These are phyloP conservation scores for Talaromyces sp. DNA, from an alignment of 2,329 filamentous ascomycete species.

Conservation along the genomic window DNA sequence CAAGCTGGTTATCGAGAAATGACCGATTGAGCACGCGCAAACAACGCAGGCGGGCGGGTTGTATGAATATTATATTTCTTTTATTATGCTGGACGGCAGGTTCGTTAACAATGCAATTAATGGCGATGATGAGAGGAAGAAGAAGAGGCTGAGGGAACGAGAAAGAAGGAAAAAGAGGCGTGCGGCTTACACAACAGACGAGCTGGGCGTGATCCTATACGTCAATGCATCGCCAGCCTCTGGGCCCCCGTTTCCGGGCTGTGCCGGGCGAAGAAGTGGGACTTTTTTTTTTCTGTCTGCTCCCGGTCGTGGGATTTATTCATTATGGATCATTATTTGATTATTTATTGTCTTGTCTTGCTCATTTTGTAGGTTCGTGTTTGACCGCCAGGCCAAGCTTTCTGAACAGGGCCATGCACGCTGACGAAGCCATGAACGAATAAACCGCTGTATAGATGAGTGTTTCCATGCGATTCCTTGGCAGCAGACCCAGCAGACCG, in stretches of 20 bases:
- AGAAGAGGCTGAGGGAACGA: not conserved
- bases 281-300: not conserved
- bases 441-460: too few species aligned
- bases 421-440: too few species aligned
- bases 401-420: too few species aligned
- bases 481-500: not conserved
- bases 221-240: not conserved
- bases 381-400: too few species aligned
- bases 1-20: not conserved
- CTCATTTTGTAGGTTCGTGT: not conserved
- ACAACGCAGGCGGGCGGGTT: not conserved
- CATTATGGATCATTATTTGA: not conserved
- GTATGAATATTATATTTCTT: not conserved
- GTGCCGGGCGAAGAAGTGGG: not conserved
- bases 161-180: not conserved
- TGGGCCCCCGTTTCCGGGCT: not conserved
- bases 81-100: not conserved
- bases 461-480: not conserved
- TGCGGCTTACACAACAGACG: not conserved
- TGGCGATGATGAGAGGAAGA: not conserved
- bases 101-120: not conserved
- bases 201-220: not conserved
- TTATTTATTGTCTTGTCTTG: not conserved
- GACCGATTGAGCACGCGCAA: not conserved
- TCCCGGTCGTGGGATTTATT: not conserved